Base-by-base conservation (phyloP, 1,284 basidiomycete genomes). In the Rhodotorula sp. region DNA sequence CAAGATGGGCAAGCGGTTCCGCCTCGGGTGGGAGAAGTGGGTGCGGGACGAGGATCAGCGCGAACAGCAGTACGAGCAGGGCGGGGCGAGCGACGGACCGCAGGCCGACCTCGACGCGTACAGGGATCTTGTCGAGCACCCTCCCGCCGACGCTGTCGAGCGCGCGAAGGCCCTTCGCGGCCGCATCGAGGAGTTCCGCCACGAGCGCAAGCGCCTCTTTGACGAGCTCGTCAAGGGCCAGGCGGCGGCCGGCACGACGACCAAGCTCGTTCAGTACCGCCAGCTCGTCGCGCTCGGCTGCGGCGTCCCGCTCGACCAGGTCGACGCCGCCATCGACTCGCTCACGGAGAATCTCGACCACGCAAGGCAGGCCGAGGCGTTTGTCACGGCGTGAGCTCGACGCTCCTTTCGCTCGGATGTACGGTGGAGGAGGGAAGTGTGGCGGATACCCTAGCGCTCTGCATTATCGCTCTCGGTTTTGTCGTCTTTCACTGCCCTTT, bases 21-120 rank as follows among this genome's bases (percentile, higher is more conserved):
- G 89, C 58, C 78, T 89, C n/a, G 94, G 93, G 2, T 95, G 89
- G 87, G 90, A 94, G 78, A 89, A 89, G 76, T 97, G 94, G 92
- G 81, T 90, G n/a, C 86, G 87, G 74, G 89, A 89, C 68, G 91
- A 96, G 80, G 88, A 91, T 77, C 83, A 82, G 51, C 85, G 92
- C 34, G 91, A 94, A 80, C 85, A 83, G 68, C 80, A 78, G 2
- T 87, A 70, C 63, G 73, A 66, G n/a, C 53, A 56, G 47, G 56
- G 47, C 13, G 60, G 61, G 24, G 13, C 18, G 4, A 24, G 61
- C n/a, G 67, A 55, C n/a, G 56, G 62, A 2, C 60, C 59, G 47
- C 68, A 70, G 52, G 58, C 73, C 50, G 77, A 77, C 34, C 61
- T 63, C 28, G 79, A 80, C 50, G 80, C 80, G 46, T 79, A 73